Evolutionary conservation across 163 green algal species (phyloP).

Genomic region (Picocystis sp.): DNA sequence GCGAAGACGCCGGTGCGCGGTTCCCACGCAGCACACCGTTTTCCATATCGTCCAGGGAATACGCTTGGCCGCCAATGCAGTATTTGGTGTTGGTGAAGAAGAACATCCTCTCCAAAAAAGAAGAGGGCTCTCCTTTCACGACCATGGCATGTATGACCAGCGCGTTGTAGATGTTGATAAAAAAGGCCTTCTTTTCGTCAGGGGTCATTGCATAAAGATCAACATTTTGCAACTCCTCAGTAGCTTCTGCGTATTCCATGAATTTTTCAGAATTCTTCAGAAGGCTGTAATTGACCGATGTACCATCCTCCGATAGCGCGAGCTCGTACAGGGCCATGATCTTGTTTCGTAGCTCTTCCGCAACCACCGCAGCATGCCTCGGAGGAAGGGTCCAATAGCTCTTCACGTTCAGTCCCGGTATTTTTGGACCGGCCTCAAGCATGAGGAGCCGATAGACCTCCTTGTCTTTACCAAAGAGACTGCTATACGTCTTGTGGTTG

Average conservation of each 20-base stretch:
- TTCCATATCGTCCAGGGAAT: conserved; percentile 71
- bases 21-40: conserved; percentile 65
- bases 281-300: conserved; percentile 10
- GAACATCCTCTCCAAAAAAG: conserved; percentile 25
- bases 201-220: conserved; percentile 36
- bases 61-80: conserved; percentile 43
- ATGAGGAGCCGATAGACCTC: background rate
- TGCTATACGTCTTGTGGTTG: background rate
- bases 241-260: conserved; percentile 40
- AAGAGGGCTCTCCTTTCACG: conserved; percentile 32
- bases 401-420: conserved; percentile 39
- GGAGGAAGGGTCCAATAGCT: conserved; percentile 34
- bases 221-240: conserved; percentile 64
- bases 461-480: background rate
- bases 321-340: conserved; percentile 60
- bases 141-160: conserved; percentile 68
- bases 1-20: conserved; percentile 5
- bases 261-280: conserved; percentile 35
- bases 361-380: conserved; percentile 29
- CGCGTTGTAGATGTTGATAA: conserved; percentile 92
- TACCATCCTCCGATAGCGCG: conserved; percentile 47
- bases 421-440: conserved; percentile 8
- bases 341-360: conserved; percentile 29
- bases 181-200: conserved; percentile 62
- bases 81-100: conserved; percentile 46